Evolutionary conservation across 2,329 filamentous ascomycete genomes (phyloP).

Genomic region (Claviceps digitariae): DNA sequence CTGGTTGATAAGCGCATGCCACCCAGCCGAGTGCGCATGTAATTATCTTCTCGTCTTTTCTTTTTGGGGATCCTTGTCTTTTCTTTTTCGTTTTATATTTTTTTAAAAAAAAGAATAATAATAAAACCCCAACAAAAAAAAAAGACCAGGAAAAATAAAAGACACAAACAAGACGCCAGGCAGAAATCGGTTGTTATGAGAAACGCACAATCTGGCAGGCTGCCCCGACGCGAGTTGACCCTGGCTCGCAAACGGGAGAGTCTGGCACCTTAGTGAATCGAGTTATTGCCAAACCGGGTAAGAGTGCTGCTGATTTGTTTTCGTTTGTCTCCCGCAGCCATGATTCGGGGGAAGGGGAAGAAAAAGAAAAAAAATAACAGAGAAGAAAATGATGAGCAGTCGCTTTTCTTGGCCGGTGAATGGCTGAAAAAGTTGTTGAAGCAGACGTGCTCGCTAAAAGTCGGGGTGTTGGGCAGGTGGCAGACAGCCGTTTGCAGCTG

Average conservation of each 20-base stretch:
- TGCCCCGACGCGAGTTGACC: background rate
- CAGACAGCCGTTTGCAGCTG: background rate
- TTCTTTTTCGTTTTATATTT: background rate
- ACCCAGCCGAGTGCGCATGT: background rate
- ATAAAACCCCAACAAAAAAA: background rate
- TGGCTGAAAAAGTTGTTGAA: background rate
- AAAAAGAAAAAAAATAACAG: background rate
- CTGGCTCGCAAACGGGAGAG: background rate
- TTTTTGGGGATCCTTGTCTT: background rate
- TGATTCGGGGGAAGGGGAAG: background rate
- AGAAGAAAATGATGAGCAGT: background rate
- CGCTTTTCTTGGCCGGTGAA: background rate
- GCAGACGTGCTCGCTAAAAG: background rate
- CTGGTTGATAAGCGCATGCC: background rate
- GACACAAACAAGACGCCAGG: background rate
- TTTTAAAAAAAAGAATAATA: too few relatives aligned
- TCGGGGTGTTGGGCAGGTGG: constrained; percentile 4
- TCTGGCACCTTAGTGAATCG: background rate
- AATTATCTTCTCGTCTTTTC: background rate
- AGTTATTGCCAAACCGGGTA: background rate
- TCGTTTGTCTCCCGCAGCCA: background rate
- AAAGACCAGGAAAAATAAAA: background rate
- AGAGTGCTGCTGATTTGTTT: background rate
- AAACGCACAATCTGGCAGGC: background rate
- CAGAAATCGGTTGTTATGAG: background rate